A percentile compares a stretch with the other conserved stretches of the same genome.
phyloP scores from a whole-genome alignment of 345 rosid species.

The Gossypium anomalum region DNA sequence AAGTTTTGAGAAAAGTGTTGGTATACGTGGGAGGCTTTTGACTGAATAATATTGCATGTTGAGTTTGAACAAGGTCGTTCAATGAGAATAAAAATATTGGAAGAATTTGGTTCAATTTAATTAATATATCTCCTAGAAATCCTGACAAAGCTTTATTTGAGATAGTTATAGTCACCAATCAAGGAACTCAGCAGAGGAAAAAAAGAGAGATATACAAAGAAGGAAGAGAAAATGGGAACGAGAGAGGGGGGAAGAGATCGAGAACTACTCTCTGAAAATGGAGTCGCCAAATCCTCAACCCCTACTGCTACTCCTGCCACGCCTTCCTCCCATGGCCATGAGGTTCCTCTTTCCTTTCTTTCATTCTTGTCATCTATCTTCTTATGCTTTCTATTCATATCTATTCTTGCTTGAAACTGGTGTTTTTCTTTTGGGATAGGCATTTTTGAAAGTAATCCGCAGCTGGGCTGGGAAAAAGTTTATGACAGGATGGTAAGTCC shows the following conservation, averaged over 20 bases:
- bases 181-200: no score
- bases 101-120: neutral
- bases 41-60: no score
- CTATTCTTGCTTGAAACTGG: neutral
- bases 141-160: neutral
- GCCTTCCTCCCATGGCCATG: conserved; percentile 38
- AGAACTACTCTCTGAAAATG: conserved; percentile 33
- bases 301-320: conserved; percentile 21
- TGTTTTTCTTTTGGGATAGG: conserved; percentile 25
- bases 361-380: no score
- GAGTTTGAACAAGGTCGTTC: no score
- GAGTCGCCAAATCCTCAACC: conserved; percentile 21
- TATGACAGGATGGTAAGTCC: conserved; percentile 61
- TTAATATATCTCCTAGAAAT: neutral
- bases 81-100: no score
- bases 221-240: conserved; percentile 25
- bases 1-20: no score
- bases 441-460: conserved; percentile 49
- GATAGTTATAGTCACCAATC: neutral
- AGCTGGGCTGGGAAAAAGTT: conserved; percentile 76
- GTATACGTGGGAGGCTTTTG: no score
- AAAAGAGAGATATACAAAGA: neutral
- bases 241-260: conserved; percentile 27
- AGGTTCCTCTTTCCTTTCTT: conserved; percentile 26
- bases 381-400: neutral